A percentile compares a stretch with the other conserved stretches of the same genome.
Evolutionary conservation across 306 rosid genomes (phyloP).

Genomic region (Trichosanthes cucumerina): DNA sequence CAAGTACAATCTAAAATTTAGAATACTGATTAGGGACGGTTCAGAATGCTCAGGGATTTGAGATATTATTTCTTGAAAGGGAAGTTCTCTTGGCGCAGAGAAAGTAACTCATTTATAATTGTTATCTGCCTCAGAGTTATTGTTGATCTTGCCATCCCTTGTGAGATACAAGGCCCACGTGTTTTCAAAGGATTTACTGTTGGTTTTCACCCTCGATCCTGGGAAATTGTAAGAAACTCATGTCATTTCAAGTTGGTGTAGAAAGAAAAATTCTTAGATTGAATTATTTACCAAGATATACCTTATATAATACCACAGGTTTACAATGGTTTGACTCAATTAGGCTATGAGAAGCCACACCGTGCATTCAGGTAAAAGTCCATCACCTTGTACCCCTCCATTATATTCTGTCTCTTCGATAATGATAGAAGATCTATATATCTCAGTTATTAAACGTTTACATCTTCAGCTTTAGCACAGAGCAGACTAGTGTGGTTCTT

Average conservation of each 20-base stretch:
- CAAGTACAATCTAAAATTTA: neutral
- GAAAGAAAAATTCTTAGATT: slow-evolving; percentile 3
- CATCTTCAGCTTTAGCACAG: slow-evolving; percentile 55
- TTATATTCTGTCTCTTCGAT: neutral
- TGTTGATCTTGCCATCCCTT: slow-evolving; percentile 66
- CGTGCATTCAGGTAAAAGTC: slow-evolving; percentile 55
- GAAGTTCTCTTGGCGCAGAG: neutral
- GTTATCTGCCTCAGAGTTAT: slow-evolving; percentile 50
- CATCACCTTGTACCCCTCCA: neutral
- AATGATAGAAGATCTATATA: neutral
- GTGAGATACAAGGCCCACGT: slow-evolving; percentile 67
- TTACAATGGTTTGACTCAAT: slow-evolving; percentile 78
- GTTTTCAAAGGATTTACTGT: slow-evolving; percentile 83
- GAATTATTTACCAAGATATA: slow-evolving; percentile 1
- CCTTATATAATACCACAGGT: slow-evolving; percentile 48
- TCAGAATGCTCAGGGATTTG: neutral
- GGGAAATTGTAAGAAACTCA: slow-evolving; percentile 77
- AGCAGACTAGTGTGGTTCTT: slow-evolving; percentile 52
- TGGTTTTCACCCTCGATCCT: slow-evolving; percentile 93
- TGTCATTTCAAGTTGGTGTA: slow-evolving; percentile 10
- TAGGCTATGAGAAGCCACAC: slow-evolving; percentile 61
- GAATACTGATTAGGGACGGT: neutral
- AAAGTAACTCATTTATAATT: slow-evolving; percentile 14
- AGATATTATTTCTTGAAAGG: slow-evolving; percentile 2
- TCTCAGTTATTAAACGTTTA: slow-evolving; percentile 5